Conservation (phyloP, 192 early-diverging fungal genomes). For the Rhizophlyctis rosea region DNA sequence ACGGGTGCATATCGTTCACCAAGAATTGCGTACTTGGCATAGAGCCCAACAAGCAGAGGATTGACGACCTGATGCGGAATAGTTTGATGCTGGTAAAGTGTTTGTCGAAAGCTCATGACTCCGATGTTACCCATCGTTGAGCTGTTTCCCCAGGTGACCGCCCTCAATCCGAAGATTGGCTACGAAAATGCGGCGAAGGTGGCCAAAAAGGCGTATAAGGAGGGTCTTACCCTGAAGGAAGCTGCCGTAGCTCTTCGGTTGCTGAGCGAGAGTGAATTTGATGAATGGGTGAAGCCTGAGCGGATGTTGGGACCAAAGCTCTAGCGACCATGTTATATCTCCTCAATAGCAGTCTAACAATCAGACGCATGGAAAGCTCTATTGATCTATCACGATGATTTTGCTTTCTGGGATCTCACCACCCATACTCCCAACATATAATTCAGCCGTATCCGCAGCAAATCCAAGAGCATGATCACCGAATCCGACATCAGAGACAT, state of each 20-base stretch:
- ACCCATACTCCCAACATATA: slow-evolving; percentile 80
- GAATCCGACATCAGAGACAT: slow-evolving; percentile 84
- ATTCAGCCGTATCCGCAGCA: slow-evolving; percentile 83
- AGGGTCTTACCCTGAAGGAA: slow-evolving; percentile 82
- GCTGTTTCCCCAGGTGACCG: too few relatives aligned
- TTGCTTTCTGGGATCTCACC: too few relatives aligned
- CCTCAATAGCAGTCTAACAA: too few relatives aligned
- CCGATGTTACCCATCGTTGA: too few relatives aligned
- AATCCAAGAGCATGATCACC: slow-evolving; percentile 83
- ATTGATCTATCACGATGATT: too few relatives aligned
- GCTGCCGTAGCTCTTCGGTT: slow-evolving; percentile 81
- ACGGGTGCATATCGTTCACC: slow-evolving; percentile 85
- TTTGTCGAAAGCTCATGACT: too few relatives aligned
- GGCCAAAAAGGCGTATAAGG: slow-evolving; percentile 97
- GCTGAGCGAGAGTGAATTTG: slow-evolving; percentile 87
- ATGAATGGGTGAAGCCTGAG: slow-evolving; percentile 91
- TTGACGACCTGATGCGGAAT: slow-evolving; percentile 82
- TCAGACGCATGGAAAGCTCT: too few relatives aligned
- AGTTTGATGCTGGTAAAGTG: slow-evolving; percentile 98
- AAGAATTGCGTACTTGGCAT: slow-evolving; percentile 95
- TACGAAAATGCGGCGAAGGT: slow-evolving; percentile 73
- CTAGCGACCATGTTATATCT: too few relatives aligned
- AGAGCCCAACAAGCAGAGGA: slow-evolving; percentile 85
- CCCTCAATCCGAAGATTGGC: neutral
- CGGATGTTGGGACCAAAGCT: slow-evolving; percentile 44